Evolutionary conservation across 768 basidiomycete genomes (phyloP).

Genomic region (Hericium erinaceus): DNA sequence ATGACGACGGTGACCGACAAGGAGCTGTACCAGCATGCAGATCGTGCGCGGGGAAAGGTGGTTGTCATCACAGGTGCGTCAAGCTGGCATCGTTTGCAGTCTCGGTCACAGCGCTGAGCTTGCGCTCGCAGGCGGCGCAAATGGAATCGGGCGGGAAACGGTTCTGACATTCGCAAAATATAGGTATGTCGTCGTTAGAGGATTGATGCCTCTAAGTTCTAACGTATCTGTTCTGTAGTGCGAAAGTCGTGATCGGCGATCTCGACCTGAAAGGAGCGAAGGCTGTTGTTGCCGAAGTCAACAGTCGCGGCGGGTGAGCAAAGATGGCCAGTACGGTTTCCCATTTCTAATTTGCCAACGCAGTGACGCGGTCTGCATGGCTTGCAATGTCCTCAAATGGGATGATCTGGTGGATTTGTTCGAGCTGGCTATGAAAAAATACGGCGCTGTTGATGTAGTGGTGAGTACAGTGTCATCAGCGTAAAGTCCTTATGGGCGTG

Average conservation of each 20-base stretch:
- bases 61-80: constrained; percentile 20
- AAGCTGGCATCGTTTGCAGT: neutral
- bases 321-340: neutral
- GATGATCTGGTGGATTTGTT: constrained; percentile 46
- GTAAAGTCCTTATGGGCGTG: neutral
- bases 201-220: neutral
- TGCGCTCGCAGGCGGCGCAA: constrained; percentile 9
- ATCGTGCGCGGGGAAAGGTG: constrained; percentile 17
- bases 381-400: constrained; percentile 44
- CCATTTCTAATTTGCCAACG: neutral
- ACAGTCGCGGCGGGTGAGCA: constrained; percentile 34
- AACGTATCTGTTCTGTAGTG: constrained; percentile 22
- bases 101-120: neutral
- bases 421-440: constrained; percentile 35
- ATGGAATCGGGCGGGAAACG: constrained; percentile 42
- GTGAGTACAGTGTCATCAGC: constrained; percentile 21
- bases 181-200: constrained; percentile 27
- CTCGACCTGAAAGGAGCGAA: constrained; percentile 31
- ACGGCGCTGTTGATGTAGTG: constrained; percentile 44
- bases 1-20: constrained; percentile 18
- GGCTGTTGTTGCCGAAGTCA: constrained; percentile 32
- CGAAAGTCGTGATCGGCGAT: constrained; percentile 46
- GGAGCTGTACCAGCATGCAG: constrained; percentile 13
- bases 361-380: constrained; percentile 34
- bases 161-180: constrained; percentile 42